Percentiles rank a stretch among this genome's conserved stretches.
Conservation (phyloP, 208 protist species). For the Borovskyia barvae region DNA sequence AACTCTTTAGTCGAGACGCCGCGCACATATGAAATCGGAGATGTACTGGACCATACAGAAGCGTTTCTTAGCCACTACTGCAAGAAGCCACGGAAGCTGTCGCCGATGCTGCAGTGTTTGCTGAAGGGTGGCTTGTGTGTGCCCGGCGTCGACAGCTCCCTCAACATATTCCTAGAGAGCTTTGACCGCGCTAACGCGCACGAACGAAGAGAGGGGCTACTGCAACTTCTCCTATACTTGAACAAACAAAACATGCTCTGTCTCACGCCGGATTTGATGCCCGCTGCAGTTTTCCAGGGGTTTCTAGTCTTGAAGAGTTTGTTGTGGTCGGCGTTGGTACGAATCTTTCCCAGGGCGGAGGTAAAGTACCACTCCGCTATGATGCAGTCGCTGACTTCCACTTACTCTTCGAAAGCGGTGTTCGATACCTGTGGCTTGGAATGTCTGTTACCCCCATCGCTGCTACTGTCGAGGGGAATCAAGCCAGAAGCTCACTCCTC, state of each 20-base stretch:
- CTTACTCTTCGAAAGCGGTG: conserved; percentile 56
- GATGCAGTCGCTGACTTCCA: conserved; percentile 40
- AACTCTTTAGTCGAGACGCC: conserved; percentile 38
- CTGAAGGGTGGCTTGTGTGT: conserved; percentile 11
- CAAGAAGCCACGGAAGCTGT: conserved; percentile 15
- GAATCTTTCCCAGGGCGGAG: conserved; percentile 66
- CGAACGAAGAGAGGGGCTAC: conserved; percentile 24
- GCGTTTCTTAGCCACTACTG: conserved; percentile 14
- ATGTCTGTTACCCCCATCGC: conserved; percentile 12
- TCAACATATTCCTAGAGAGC: conserved; percentile 29
- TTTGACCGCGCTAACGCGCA: conserved; percentile 28
- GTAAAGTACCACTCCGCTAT: conserved; percentile 64
- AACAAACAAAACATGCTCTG: conserved; percentile 33
- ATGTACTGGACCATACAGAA: conserved; percentile 40
- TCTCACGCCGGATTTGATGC: conserved; percentile 22
- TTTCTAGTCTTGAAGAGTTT: conserved; percentile 60
- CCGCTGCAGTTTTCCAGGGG: conserved; percentile 34
- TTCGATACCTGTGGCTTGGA: conserved; percentile 56
- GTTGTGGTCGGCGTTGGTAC: conserved; percentile 42
- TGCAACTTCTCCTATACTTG: conserved; percentile 13
- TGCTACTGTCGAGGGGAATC: conserved; percentile 6
- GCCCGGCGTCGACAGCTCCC: conserved; percentile 14
- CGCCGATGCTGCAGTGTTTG: conserved; percentile 9
- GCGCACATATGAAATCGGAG: conserved; percentile 33
- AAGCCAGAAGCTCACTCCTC: background rate